Conservation (phyloP, 108 stramenopile genomes). For the Nitzschia sp. region DNA sequence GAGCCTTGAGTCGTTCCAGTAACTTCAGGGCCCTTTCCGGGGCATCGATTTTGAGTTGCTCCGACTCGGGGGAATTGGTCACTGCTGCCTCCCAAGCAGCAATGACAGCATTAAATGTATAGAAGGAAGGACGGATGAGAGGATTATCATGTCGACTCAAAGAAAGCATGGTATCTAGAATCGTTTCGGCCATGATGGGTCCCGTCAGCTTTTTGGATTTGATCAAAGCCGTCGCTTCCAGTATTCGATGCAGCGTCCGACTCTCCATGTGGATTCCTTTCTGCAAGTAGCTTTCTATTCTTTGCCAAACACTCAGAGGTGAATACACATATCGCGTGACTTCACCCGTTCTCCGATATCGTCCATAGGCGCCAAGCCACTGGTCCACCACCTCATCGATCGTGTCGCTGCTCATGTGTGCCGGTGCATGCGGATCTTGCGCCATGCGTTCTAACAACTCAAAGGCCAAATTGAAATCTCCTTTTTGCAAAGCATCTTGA, state of each 20-base stretch:
- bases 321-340: not conserved
- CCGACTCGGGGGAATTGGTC: not conserved
- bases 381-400: conserved; percentile 21
- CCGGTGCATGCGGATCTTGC: conserved; percentile 9
- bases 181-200: conserved; percentile 37
- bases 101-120: conserved; percentile 28
- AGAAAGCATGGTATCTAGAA: conserved; percentile 31
- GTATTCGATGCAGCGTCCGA: conserved; percentile 27
- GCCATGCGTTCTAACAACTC: conserved; percentile 28
- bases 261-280: conserved; percentile 26
- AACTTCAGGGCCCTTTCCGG: conserved; percentile 32
- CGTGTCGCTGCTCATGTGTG: conserved; percentile 19
- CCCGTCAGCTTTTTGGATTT: conserved; percentile 21
- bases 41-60: conserved; percentile 22
- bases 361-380: conserved; percentile 29
- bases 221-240: conserved; percentile 30
- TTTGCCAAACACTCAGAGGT: conserved; percentile 28
- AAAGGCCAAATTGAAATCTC: conserved; percentile 26
- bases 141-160: conserved; percentile 24
- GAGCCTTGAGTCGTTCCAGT: conserved; percentile 27
- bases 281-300: conserved; percentile 25
- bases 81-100: conserved; percentile 28
- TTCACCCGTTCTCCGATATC: conserved; percentile 9
- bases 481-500: conserved; percentile 7
- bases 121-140: conserved; percentile 21